A percentile compares a stretch with the other conserved stretches of the same genome.
Evolutionary conservation across 2,329 filamentous ascomycete species (phyloP).

Genomic region (Verticillium albo-atrum): DNA sequence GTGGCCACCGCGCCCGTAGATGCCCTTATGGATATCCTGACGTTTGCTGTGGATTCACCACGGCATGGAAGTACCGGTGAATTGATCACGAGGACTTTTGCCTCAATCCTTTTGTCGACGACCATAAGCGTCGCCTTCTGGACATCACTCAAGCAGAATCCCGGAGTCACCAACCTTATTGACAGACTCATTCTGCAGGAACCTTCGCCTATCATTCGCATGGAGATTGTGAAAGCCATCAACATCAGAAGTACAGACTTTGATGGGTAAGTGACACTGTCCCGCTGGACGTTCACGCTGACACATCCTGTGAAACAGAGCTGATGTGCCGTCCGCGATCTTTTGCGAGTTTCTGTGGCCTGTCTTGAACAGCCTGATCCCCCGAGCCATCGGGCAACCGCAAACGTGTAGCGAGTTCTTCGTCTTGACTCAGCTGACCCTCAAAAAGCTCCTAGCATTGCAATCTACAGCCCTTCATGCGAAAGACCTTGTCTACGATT

Average conservation of each 20-base stretch:
- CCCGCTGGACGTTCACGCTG: slow-evolving; percentile 7
- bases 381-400: slow-evolving; percentile 24
- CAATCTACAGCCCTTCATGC: slow-evolving; percentile 10
- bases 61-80: slow-evolving; percentile 6
- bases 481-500: slow-evolving; percentile 19
- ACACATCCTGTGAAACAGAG: slow-evolving; percentile 9
- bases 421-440: slow-evolving; percentile 31
- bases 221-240: slow-evolving; percentile 28
- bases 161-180: slow-evolving; percentile 20
- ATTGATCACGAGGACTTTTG: slow-evolving; percentile 26
- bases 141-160: slow-evolving; percentile 26
- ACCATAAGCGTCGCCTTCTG: slow-evolving; percentile 32
- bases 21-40: slow-evolving; percentile 24
- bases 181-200: slow-evolving; percentile 32
- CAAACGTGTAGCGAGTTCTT: slow-evolving; percentile 41
- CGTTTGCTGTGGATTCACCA: slow-evolving; percentile 7
- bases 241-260: slow-evolving; percentile 16
- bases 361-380: slow-evolving; percentile 30
- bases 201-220: slow-evolving; percentile 27
- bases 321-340: slow-evolving; percentile 25
- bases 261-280: slow-evolving; percentile 9
- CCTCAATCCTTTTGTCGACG: slow-evolving; percentile 35
- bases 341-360: slow-evolving; percentile 46
- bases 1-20: slow-evolving; percentile 15
- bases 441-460: slow-evolving; percentile 25